A percentile compares a stretch with the other conserved stretches of the same genome.
Evolutionary conservation across 2,329 filamentous ascomycete genomes (phyloP).

Genomic region (Arthrobotrys sphaeroides): DNA sequence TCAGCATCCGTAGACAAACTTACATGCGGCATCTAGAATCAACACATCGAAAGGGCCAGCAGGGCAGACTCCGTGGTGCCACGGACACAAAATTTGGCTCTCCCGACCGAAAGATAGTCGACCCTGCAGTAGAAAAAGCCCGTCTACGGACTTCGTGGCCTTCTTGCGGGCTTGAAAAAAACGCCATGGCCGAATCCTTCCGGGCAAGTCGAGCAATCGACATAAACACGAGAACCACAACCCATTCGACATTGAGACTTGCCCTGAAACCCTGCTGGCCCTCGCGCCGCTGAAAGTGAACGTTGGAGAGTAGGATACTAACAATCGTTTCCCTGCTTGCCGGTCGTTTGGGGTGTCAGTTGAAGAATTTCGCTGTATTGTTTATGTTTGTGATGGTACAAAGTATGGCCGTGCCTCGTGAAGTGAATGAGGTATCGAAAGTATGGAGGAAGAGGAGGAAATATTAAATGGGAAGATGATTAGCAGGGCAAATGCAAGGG

Average conservation of each 20-base stretch:
- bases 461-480: constrained; percentile 55
- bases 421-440: constrained; percentile 41
- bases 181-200: constrained; percentile 47
- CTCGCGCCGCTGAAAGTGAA: constrained; percentile 22
- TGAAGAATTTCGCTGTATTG: background rate
- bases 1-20: constrained; percentile 50
- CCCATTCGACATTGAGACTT: constrained; percentile 42
- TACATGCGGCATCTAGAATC: constrained; percentile 34
- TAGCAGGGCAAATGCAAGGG: constrained; percentile 53
- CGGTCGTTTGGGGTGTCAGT: constrained; percentile 4
- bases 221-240: constrained; percentile 50
- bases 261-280: constrained; percentile 43
- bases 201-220: constrained; percentile 47
- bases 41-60: constrained; percentile 48
- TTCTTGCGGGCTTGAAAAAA: constrained; percentile 34
- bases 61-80: constrained; percentile 49
- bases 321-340: constrained; percentile 46
- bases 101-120: constrained; percentile 50
- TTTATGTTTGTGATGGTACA: constrained; percentile 20
- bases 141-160: constrained; percentile 37
- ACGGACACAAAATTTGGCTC: constrained; percentile 51
- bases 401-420: constrained; percentile 18
- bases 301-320: constrained; percentile 37
- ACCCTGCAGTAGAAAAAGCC: constrained; percentile 28
- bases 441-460: constrained; percentile 53